phyloP scores from a whole-genome alignment of 225 moss, liverwort and hornwort genomes.

The Pseudisothecium myosuroides region DNA sequence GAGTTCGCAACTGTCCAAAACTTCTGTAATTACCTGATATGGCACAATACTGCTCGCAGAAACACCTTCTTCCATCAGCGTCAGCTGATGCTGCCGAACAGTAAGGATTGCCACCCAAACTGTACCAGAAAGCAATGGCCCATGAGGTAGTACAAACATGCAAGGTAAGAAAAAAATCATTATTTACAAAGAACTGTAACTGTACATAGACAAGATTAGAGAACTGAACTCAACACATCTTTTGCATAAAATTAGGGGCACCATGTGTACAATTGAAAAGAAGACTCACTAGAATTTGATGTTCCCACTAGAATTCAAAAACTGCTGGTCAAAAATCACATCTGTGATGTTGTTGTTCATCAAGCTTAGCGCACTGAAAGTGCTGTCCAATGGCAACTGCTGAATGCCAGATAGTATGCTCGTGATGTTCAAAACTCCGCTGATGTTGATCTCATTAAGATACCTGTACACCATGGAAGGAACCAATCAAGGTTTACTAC shows the following conservation, averaged over 20 bases:
- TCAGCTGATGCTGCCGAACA: not conserved
- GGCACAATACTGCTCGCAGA: conserved; percentile 15
- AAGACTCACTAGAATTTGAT: conserved; percentile 5
- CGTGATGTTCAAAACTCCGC: conserved; percentile 1
- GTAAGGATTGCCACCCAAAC: conserved; percentile 19
- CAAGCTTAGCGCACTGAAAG: not conserved
- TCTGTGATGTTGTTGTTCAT: conserved; percentile 7
- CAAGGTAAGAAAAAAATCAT: not conserved
- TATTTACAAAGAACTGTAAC: not conserved
- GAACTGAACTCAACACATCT: not conserved
- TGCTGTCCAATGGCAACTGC: not conserved
- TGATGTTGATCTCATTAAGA: conserved; percentile 1
- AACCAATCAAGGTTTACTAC: not conserved
- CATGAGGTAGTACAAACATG: not conserved
- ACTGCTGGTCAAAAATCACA: not conserved
- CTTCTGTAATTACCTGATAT: not conserved
- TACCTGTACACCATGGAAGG: not conserved
- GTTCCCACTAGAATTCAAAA: not conserved
- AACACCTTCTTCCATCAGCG: conserved; percentile 8
- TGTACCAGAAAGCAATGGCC: not conserved
- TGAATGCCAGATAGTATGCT: not conserved
- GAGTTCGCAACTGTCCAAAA: not conserved
- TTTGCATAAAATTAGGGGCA: too few species aligned
- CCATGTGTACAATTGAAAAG: not conserved
- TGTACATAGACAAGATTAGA: not conserved